Base-by-base conservation (phyloP, 768 basidiomycete genomes). In the Collybia nuda region DNA sequence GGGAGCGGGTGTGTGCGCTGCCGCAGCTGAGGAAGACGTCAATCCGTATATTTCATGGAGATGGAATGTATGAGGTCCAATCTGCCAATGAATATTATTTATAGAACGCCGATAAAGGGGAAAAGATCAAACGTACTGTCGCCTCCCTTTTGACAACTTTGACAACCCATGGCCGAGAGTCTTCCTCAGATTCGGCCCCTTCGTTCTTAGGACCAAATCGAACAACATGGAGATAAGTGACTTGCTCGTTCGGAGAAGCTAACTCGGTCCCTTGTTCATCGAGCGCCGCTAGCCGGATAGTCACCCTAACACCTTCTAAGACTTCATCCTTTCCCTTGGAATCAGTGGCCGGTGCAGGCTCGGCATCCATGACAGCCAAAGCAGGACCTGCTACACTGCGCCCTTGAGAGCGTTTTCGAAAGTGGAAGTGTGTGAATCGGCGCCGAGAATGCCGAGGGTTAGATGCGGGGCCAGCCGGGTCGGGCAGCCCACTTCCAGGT, bases 31-130 rank as follows among this genome's bases (percentile, higher is more conserved):
- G 44, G 79, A 69, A 6, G 88, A 82, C 0, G 90, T 85, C 5
- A 98, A 79, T 42, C 94, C 94, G 58, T 89, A 98, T 41, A 98
- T 98, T 63, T 98, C 94, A 62, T 96, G 93, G 24, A 98, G 75
- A 47, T 94, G 88, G 84, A 98, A 98, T 0, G 92, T 93, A 62
- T 95, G 93, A 5, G 87, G 79, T 2, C 94, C 94, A 61, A 98
- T 97, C 86, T 89, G 59, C 17, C 53, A 12, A 4, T 23, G 49
- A n/a, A 40, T 46, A 53, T 44, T 26, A 53, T 18, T 43, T 29
- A 38, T 41, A 36, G 40, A 40, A 15, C 42, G 18, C 18, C 12
- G 41, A 42, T n/a, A 11, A 5, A 32, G 12, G 32, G 14, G 9
- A 32, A 14, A 9, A 32, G 5, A 11, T 32, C 32, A 32, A 18